Conservation (phyloP, 805 yeast species). For the Wickerhamiella hasegawae region DNA sequence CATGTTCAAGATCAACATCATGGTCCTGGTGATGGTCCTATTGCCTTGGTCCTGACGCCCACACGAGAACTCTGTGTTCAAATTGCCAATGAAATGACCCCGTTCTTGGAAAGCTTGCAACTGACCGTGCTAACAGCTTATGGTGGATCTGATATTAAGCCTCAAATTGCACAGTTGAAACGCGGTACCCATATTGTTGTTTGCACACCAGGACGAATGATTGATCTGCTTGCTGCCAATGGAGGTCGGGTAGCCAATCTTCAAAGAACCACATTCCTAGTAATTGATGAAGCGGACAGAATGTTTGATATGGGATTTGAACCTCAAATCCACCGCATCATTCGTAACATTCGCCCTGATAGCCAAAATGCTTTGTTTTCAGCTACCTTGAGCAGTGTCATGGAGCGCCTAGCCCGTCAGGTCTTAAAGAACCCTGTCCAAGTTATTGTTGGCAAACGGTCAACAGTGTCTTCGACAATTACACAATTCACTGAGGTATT, state of each 20-base stretch:
- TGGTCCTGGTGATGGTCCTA: conserved; percentile 38
- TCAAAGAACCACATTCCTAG: conserved; percentile 58
- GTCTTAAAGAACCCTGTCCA: conserved; percentile 51
- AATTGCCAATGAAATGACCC: conserved; percentile 47
- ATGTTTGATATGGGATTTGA: conserved; percentile 96
- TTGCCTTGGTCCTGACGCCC: conserved; percentile 71
- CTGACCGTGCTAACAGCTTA: conserved; percentile 63
- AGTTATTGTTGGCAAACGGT: conserved; percentile 64
- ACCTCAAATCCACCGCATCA: conserved; percentile 77
- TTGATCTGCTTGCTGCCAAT: conserved; percentile 75
- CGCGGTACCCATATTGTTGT: conserved; percentile 67
- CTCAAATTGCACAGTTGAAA: conserved; percentile 66
- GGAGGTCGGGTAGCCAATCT: conserved; percentile 60
- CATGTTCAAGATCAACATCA: conserved; percentile 66
- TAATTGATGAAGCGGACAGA: conserved; percentile 89
- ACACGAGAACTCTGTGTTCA: conserved; percentile 87
- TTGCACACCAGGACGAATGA: conserved; percentile 91
- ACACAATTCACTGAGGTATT: conserved; percentile 54
- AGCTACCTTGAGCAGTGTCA: conserved; percentile 77
- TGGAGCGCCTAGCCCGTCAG: conserved; percentile 59
- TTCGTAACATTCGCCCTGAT: conserved; percentile 66
- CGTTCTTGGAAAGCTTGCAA: conserved; percentile 36
- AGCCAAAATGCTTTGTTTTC: conserved; percentile 81
- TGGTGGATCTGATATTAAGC: conserved; percentile 75
- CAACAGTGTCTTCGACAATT: conserved; percentile 69